phyloP scores from a whole-genome alignment of 345 rosid genomes.

The Hirschfeldia incana region DNA sequence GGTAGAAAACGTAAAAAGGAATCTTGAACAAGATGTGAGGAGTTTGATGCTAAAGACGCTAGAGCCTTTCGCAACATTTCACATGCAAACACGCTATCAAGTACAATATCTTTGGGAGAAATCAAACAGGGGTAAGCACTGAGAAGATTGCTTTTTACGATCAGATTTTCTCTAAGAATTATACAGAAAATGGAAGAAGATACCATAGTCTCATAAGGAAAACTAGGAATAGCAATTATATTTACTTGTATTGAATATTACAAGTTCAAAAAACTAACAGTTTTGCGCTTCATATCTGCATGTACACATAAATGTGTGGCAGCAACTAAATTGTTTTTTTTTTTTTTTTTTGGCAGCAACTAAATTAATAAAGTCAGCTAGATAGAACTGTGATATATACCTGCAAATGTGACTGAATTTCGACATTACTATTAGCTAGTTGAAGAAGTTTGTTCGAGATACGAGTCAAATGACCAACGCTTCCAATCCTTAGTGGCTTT shows the following conservation, averaged over 20 bases:
- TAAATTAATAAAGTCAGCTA: not conserved
- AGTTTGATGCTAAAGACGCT: conserved; percentile 1
- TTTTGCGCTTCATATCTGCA: conserved; percentile 3
- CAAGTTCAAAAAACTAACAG: conserved; percentile 7
- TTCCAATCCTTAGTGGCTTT: conserved; percentile 72
- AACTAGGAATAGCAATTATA: not conserved
- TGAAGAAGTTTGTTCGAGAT: conserved; percentile 84
- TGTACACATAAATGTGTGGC: conserved; percentile 12
- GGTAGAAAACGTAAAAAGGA: conserved; percentile 28
- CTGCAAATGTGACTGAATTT: conserved; percentile 76
- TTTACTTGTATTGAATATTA: not conserved
- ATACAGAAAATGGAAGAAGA: not conserved
- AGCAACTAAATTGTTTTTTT: too few relatives aligned
- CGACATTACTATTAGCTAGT: conserved; percentile 60
- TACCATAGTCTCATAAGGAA: not conserved
- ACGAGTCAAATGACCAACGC: conserved; percentile 86
- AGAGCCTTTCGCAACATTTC: not conserved
- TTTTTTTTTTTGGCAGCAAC: too few relatives aligned
- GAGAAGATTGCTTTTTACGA: not conserved
- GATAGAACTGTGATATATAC: conserved; percentile 36
- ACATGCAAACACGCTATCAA: conserved; percentile 9
- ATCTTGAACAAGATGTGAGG: conserved; percentile 1
- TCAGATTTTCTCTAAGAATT: not conserved
- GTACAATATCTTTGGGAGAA: conserved; percentile 16
- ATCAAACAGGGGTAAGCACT: not conserved